Base-by-base conservation (phyloP, 768 basidiomycete genomes). In the Chalciporus piperatus region DNA sequence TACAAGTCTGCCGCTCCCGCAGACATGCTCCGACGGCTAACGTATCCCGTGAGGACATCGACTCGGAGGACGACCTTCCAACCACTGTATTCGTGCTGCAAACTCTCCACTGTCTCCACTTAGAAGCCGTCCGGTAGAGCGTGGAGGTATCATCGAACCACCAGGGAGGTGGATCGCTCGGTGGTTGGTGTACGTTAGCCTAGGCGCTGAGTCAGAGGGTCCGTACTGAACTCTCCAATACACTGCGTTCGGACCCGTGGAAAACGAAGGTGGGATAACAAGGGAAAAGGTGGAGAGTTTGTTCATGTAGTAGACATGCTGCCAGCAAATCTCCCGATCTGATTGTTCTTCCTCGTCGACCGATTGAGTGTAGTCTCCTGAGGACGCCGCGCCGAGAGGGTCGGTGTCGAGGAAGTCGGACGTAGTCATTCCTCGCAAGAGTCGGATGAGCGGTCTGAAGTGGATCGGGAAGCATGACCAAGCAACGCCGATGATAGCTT, bases 51-150 rank as follows among this genome's bases (percentile, higher is more conserved):
- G 47, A 96, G 72, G 9, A 95, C 72, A 58, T 93, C 92, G n/a
- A 92, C n/a, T n/a, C n/a, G n/a, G n/a, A n/a, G 66, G 6, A 96
- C 69, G 13, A 96, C 65, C 56, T 81, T 87, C 94, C 94, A 97
- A 3, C 89, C 92, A 7, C 87, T 90, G 61, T 92, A 84, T 41
- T 83, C 75, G 56, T 88, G 84, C 54, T 85, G 77, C 94, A 40
- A 57, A 51, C 20, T 90, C 87, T 2, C 80, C 82, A 4, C 79
- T 79, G 47, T 91, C 89, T 9, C 79, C 77, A 55, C 83, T 91
- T 32, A 95, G 74, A 20, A 93, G 74, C 8, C 81, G 79, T 3
- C 91, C 93, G 2, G 74, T 67, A 2, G 88, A 83, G 19, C 81
- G 79, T 6, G 80, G 74, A 20, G 86, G 85, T 5, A 97, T 75